phyloP scores from a whole-genome alignment of 1,139 yeast genomes.

The Nakaseomyces delphensis region DNA sequence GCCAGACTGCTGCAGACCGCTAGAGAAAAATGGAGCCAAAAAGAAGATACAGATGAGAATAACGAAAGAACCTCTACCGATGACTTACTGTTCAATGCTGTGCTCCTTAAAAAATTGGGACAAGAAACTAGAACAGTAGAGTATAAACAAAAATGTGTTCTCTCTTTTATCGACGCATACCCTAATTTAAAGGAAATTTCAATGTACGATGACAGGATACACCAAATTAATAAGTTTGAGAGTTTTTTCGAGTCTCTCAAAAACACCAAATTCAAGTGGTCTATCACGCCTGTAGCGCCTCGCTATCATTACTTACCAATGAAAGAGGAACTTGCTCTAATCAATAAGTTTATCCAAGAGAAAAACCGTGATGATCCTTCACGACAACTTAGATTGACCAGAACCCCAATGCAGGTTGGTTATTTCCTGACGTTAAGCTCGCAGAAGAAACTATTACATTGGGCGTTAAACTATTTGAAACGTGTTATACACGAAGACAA shows the following conservation, averaged over 20 bases:
- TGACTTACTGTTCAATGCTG: constrained; percentile 33
- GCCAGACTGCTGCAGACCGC: constrained; percentile 18
- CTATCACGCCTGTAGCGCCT: constrained; percentile 19
- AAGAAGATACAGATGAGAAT: neutral
- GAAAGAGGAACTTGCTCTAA: neutral
- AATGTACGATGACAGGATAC: constrained; percentile 37
- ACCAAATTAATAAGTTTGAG: constrained; percentile 34
- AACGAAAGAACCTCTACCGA: neutral
- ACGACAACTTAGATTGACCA: neutral
- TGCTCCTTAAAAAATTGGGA: constrained; percentile 32
- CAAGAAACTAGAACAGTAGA: constrained; percentile 28
- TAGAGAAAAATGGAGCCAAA: constrained; percentile 8
- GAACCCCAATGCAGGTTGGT: constrained; percentile 17
- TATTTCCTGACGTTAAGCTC: constrained; percentile 16
- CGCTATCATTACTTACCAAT: constrained; percentile 5
- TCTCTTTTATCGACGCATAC: constrained; percentile 32
- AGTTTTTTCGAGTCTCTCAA: constrained; percentile 21
- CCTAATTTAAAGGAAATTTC: constrained; percentile 28
- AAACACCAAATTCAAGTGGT: constrained; percentile 14
- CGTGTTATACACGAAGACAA: constrained; percentile 8
- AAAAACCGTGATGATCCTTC: neutral
- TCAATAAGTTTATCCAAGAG: neutral
- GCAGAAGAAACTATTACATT: constrained; percentile 12
- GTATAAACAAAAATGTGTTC: constrained; percentile 34
- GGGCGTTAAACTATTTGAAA: constrained; percentile 10